These are phyloP conservation scores for Auricularia sp. DNA, from an alignment of 768 basidiomycete genomes.

Conservation along the genomic window DNA sequence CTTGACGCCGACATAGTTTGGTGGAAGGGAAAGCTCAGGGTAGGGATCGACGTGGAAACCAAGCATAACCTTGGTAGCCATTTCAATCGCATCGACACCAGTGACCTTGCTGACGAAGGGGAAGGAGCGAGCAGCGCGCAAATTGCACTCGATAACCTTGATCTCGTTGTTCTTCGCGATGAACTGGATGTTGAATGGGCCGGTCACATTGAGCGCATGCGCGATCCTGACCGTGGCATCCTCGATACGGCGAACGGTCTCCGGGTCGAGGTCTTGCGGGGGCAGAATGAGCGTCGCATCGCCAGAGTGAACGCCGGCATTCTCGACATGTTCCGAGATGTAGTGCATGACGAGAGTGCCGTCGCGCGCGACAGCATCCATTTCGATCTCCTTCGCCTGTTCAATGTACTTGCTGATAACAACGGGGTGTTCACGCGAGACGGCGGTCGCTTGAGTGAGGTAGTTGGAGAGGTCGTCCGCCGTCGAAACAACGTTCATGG, in stretches of 20 bases:
- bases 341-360: slow-evolving; percentile 99
- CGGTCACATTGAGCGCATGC: slow-evolving; percentile 93
- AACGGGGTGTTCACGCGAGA: slow-evolving; percentile 92
- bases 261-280: slow-evolving; percentile 94
- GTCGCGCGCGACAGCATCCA: slow-evolving; percentile 96
- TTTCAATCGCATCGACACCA: slow-evolving; percentile 94
- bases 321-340: slow-evolving; percentile 98
- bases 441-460: slow-evolving; percentile 88
- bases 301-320: slow-evolving; percentile 97
- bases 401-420: slow-evolving; percentile 99
- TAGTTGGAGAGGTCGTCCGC: slow-evolving; percentile 85
- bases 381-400: slow-evolving; percentile 99
- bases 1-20: slow-evolving; percentile 96
- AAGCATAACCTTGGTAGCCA: slow-evolving; percentile 99
- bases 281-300: slow-evolving; percentile 98
- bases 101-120: slow-evolving; percentile 99
- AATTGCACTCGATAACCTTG: slow-evolving; percentile 99
- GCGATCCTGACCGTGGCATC: slow-evolving; percentile 97
- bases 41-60: slow-evolving; percentile 82
- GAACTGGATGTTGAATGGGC: slow-evolving; percentile 99
- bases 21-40: slow-evolving; percentile 76
- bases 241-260: slow-evolving; percentile 92
- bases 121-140: slow-evolving; percentile 95
- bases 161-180: slow-evolving; percentile 99
- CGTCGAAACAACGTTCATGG: slow-evolving; percentile 98